A percentile compares a stretch with the other conserved stretches of the same genome.
Evolutionary conservation across 208 protist species (phyloP).

Genomic region (Acanthamoeba rhysodes): DNA sequence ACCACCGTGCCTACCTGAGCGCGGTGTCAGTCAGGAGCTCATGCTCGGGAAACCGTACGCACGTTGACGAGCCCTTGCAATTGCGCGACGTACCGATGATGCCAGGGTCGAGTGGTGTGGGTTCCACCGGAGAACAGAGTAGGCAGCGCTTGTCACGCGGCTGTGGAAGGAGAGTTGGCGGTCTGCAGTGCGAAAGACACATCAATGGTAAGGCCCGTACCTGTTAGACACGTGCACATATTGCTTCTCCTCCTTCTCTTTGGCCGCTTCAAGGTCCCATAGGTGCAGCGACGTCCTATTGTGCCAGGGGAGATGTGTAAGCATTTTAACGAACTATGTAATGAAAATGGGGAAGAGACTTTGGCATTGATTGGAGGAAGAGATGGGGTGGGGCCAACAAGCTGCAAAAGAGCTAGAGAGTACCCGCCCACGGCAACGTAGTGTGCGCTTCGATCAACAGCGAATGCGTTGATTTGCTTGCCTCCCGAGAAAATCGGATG

Average conservation of each 20-base stretch:
- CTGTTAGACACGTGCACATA: not conserved
- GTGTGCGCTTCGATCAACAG: not conserved
- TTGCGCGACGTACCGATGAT: not conserved
- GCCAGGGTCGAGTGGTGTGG: not conserved
- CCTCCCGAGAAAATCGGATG: not conserved
- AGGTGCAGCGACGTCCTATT: not conserved
- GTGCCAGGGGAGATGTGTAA: not conserved
- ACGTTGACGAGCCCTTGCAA: no score
- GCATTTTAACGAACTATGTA: not conserved
- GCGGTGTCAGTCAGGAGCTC: no score
- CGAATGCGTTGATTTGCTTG: conserved; percentile 10
- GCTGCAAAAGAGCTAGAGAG: no score
- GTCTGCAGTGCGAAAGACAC: no score
- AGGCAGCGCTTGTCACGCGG: not conserved
- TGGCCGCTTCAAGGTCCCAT: not conserved
- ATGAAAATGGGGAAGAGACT: not conserved
- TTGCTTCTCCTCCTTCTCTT: not conserved
- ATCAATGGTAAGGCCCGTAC: not conserved
- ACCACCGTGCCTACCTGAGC: not conserved
- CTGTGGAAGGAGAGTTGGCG: not conserved
- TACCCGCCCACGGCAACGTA: conserved; percentile 19
- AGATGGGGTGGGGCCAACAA: not conserved
- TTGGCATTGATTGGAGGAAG: not conserved
- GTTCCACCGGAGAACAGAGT: conserved; percentile 16
- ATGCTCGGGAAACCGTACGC: no score